phyloP scores from a whole-genome alignment of 768 basidiomycete genomes.

The Mycena epipterygia region DNA sequence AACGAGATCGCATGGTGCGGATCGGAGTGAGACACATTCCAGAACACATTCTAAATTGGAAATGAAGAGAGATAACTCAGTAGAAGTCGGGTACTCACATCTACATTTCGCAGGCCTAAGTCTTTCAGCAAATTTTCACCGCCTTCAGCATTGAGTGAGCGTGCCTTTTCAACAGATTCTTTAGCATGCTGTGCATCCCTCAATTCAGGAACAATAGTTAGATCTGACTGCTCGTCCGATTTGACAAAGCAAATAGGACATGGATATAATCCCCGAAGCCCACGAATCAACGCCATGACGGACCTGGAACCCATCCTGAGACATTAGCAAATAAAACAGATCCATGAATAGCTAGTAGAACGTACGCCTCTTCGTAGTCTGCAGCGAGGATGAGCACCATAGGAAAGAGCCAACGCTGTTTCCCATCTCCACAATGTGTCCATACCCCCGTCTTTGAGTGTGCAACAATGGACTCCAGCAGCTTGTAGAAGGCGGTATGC shows the following conservation, averaged over 20 bases:
- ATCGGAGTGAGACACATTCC: conserved; percentile 50
- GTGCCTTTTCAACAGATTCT: conserved; percentile 28
- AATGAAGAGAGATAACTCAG: background rate
- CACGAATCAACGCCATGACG: conserved; percentile 55
- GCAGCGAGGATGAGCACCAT: conserved; percentile 53
- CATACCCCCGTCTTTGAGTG: conserved; percentile 39
- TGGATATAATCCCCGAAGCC: conserved; percentile 43
- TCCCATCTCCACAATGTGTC: conserved; percentile 45
- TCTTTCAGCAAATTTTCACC: conserved; percentile 40
- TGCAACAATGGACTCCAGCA: conserved; percentile 44
- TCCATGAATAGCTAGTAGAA: too few species aligned
- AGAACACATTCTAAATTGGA: conserved; percentile 55
- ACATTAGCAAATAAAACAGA: too few species aligned
- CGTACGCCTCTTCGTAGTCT: conserved; percentile 63
- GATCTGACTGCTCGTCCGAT: conserved; percentile 38
- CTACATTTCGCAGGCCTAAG: conserved; percentile 38
- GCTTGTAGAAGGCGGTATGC: conserved; percentile 50
- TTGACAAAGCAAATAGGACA: conserved; percentile 57
- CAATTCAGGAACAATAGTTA: conserved; percentile 17
- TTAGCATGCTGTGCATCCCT: conserved; percentile 35
- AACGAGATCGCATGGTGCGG: conserved; percentile 50
- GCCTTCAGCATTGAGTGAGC: background rate
- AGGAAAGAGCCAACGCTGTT: conserved; percentile 47
- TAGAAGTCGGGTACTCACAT: conserved; percentile 32
- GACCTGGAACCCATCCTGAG: too few species aligned